These are phyloP conservation scores for Rutstroemia sydowiana DNA, from an alignment of 2,329 filamentous ascomycete species.

Conservation along the genomic window DNA sequence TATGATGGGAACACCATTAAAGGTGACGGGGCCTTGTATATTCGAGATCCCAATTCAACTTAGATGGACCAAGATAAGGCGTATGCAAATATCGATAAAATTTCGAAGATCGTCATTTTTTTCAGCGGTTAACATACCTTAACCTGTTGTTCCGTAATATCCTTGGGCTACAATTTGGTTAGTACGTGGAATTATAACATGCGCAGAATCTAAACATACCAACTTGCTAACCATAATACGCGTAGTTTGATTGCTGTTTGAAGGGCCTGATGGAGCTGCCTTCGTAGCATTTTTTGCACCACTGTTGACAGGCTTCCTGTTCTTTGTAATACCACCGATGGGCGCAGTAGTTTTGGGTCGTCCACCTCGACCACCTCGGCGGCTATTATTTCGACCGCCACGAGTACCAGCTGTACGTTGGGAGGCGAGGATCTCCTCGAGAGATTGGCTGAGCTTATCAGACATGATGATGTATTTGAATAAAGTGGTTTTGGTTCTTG, in stretches of 20 bases:
- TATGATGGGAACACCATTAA: conserved; percentile 21
- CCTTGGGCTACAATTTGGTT: conserved; percentile 61
- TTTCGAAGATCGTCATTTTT: conserved; percentile 59
- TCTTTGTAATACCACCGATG: conserved; percentile 80
- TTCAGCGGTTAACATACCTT: conserved; percentile 99
- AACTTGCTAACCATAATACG: conserved; percentile 81
- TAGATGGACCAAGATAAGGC: conserved; percentile 7
- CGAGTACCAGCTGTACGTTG: conserved; percentile 27
- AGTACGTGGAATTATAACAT: neutral
- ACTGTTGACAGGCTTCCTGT: conserved; percentile 53
- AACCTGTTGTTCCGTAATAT: conserved; percentile 95
- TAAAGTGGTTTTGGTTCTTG: conserved; percentile 8
- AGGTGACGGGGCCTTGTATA: conserved; percentile 15
- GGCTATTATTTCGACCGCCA: conserved; percentile 36
- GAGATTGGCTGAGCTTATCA: conserved; percentile 91
- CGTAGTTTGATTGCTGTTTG: conserved; percentile 74
- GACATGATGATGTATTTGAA: conserved; percentile 58
- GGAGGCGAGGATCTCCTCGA: conserved; percentile 90
- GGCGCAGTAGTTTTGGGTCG: conserved; percentile 48
- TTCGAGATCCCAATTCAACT: conserved; percentile 6
- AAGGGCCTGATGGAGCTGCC: conserved; percentile 52
- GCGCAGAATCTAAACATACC: conserved; percentile 49
- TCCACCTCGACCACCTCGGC: conserved; percentile 42
- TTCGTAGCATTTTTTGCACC: conserved; percentile 55
- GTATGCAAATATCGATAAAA: conserved; percentile 60